Base-by-base conservation (phyloP, 192 early-diverging fungal genomes). In the Linnemannia zychae region DNA sequence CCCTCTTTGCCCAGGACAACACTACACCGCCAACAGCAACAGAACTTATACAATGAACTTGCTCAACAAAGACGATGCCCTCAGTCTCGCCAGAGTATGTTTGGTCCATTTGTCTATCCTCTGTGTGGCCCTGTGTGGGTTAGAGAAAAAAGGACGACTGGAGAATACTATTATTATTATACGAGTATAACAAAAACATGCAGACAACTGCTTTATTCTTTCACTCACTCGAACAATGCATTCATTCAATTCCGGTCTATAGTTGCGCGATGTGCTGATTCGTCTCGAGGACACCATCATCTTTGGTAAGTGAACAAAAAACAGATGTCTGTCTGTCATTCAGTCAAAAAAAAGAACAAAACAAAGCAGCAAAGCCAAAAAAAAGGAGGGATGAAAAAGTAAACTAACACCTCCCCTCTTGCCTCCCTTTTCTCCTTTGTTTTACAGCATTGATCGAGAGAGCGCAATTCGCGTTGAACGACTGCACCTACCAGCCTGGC, bases 251-350 rank as follows among this genome's bases (percentile, higher is more conserved):
- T 12, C n/a, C 9, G 9, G 11, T 13, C 24, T 18, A 7, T 74
- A 92, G 84, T 88, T 96, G 38, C 92, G 95, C 22, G 87, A 93
- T 88, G 93, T 92, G 31, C 89, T 99, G n/a, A 94, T 98, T 68
- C 92, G 97, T n/a, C 89, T 98, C 46, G 98, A 99, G 82, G 98
- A 99, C 89, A 96, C 96, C 17, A 98, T 99, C 80, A 96, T 97
- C 65, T 97, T 97, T 88, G 95, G 96, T 88, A 88, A 74, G 78
- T 68, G 31, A 49, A 7, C n/a, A 37, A 80, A 28, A 44, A 9
- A 9, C 52, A 37, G 33, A 67, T 36, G 37, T 16, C 13, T 52
- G 69, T 28, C 6, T 52, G 47, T 57, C 22, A 53, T 63, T 31
- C 17, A 2, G 17, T 2, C 5, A 49, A 15, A 49, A n/a, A 31